Conservation (phyloP, 2,329 filamentous ascomycete species). For the Colletotrichum melonis region DNA sequence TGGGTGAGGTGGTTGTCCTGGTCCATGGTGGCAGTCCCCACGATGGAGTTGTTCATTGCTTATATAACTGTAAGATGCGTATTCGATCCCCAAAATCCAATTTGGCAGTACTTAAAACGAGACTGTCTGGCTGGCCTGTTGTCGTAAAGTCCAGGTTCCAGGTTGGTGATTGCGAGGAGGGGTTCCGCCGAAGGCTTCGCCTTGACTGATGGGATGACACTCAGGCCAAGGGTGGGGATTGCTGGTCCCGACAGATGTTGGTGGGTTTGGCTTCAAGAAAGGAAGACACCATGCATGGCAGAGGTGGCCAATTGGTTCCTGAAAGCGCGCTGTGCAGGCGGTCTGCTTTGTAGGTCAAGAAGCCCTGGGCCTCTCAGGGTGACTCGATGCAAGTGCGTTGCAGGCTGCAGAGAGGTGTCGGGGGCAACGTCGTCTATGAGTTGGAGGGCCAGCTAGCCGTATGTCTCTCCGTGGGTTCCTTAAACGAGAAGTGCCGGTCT, state of each 20-base stretch:
- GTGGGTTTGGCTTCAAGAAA: constrained; percentile 53
- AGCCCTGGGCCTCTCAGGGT: constrained; percentile 43
- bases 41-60: constrained; percentile 59
- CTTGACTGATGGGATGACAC: constrained; percentile 31
- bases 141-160: constrained; percentile 25
- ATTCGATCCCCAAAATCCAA: constrained; percentile 3
- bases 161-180: constrained; percentile 28
- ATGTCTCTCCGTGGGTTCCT: constrained; percentile 40
- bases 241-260: constrained; percentile 44
- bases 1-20: constrained; percentile 58
- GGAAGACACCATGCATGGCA: constrained; percentile 62
- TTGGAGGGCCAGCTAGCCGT: constrained; percentile 9
- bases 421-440: constrained; percentile 36
- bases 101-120: constrained; percentile 2
- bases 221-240: constrained; percentile 44
- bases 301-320: constrained; percentile 52
- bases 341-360: constrained; percentile 47
- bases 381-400: constrained; percentile 41
- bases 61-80: constrained; percentile 29
- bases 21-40: constrained; percentile 58
- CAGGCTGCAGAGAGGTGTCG: constrained; percentile 39
- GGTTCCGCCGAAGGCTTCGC: constrained; percentile 28
- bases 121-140: constrained; percentile 9
- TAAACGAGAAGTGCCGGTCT: constrained; percentile 31
- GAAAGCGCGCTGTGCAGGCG: constrained; percentile 45